phyloP scores from a whole-genome alignment of 495 filamentous ascomycete genomes.

The Tuber aestivum region DNA sequence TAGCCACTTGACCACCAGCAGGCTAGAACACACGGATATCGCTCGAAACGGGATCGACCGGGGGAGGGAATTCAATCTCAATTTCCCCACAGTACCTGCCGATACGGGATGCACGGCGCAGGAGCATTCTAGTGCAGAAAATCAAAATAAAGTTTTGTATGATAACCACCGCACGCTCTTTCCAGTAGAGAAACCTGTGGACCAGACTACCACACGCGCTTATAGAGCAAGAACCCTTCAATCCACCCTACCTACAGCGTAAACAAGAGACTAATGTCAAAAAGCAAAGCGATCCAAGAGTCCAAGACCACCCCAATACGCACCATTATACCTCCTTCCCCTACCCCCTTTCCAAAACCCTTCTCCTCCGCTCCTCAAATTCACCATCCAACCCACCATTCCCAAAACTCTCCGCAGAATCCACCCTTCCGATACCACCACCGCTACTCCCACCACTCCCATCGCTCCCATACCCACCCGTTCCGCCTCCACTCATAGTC shows the following conservation, averaged over 20 bases:
- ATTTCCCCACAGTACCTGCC: no score
- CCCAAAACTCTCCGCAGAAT: not conserved
- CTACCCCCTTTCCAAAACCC: constrained; percentile 1
- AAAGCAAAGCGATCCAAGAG: not conserved
- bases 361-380: not conserved
- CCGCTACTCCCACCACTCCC: constrained; percentile 21
- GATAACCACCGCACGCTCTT: not conserved
- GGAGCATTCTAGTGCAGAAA: not conserved
- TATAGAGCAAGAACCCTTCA: not conserved
- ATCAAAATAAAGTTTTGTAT: not conserved
- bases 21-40: no score
- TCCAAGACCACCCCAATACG: not conserved
- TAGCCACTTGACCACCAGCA: no score
- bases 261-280: not conserved
- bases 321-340: not conserved
- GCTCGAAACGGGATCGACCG: no score
- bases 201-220: not conserved
- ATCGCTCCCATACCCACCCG: constrained; percentile 11
- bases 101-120: not conserved
- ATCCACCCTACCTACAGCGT: no score
- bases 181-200: not conserved
- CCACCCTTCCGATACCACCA: constrained; percentile 4
- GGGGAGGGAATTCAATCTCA: no score
- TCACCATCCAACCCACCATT: not conserved
- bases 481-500: constrained; percentile 15